These are phyloP conservation scores for Leucocoprinus birnbaumii DNA, from an alignment of 768 basidiomycete species.

Conservation along the genomic window DNA sequence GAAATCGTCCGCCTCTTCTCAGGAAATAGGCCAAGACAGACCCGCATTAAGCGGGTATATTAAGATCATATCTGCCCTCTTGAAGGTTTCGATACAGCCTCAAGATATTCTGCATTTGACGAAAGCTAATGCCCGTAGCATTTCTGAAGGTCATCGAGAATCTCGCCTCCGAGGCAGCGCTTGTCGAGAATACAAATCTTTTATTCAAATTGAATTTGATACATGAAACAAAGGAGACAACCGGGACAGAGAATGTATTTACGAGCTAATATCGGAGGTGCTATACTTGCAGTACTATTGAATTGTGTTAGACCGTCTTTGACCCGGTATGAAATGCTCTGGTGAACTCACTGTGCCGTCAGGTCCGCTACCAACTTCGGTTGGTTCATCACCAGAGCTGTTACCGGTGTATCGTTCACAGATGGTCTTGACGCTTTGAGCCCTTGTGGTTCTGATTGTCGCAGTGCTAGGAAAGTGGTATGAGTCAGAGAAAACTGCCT, in stretches of 20 bases:
- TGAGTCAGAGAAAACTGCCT: neutral
- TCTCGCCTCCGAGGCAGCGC: too few species aligned
- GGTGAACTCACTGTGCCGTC: slow-evolving; percentile 24
- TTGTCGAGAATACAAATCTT: too few species aligned
- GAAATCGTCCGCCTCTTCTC: too few species aligned
- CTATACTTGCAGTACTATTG: slow-evolving; percentile 25
- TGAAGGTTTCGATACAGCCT: too few species aligned
- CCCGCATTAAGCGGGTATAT: too few species aligned
- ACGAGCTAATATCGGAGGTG: slow-evolving; percentile 24
- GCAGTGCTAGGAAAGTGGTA: slow-evolving; percentile 23
- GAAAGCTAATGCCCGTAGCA: too few species aligned
- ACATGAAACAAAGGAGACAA: too few species aligned
- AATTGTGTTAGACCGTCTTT: neutral
- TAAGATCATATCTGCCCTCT: too few species aligned
- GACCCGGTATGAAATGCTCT: neutral
- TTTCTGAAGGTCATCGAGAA: too few species aligned
- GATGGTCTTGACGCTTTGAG: slow-evolving; percentile 26
- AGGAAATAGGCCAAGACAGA: too few species aligned
- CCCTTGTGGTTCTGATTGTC: slow-evolving; percentile 29
- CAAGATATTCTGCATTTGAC: too few species aligned
- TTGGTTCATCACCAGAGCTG: slow-evolving; percentile 26
- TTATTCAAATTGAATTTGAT: too few species aligned
- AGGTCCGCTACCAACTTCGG: slow-evolving; percentile 26
- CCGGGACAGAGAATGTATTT: neutral
- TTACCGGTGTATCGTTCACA: slow-evolving; percentile 30